Percentiles rank a stretch among this genome's conserved stretches.
phyloP scores from a whole-genome alignment of 306 rosid genomes.

The Dicorynia guianensis region DNA sequence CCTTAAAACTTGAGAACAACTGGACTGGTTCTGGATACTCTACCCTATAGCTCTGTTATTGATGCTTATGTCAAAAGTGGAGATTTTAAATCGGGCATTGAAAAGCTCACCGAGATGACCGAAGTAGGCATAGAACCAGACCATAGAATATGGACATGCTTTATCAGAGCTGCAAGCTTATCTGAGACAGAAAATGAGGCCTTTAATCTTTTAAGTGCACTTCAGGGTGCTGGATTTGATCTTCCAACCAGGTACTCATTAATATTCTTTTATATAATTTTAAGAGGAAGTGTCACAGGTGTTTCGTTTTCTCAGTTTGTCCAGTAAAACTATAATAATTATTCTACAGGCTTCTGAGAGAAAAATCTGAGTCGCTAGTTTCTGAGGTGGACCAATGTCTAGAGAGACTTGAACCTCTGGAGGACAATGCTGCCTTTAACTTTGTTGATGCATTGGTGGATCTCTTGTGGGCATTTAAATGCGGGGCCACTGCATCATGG shows the following conservation, averaged over 20 bases:
- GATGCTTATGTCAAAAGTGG: slow-evolving; percentile 82
- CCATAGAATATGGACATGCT: slow-evolving; percentile 97
- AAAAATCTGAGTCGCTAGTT: slow-evolving; percentile 73
- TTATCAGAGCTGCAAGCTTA: slow-evolving; percentile 89
- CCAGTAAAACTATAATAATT: slow-evolving; percentile 36
- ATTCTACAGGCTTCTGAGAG: slow-evolving; percentile 76
- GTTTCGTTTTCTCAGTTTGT: slow-evolving; percentile 5
- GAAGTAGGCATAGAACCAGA: slow-evolving; percentile 74
- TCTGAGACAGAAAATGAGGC: slow-evolving; percentile 62
- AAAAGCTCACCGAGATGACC: slow-evolving; percentile 78
- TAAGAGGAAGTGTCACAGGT: slow-evolving; percentile 25
- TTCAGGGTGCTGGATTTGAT: slow-evolving; percentile 68
- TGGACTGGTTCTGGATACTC: slow-evolving; percentile 66
- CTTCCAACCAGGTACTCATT: slow-evolving; percentile 82
- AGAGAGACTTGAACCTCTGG: slow-evolving; percentile 65
- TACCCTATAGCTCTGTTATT: slow-evolving; percentile 89
- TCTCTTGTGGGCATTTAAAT: slow-evolving; percentile 97
- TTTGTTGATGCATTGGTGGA: slow-evolving; percentile 87
- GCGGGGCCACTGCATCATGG: slow-evolving; percentile 95
- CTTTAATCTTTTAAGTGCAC: slow-evolving; percentile 67
- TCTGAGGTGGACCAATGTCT: slow-evolving; percentile 71
- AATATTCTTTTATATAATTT: background rate
- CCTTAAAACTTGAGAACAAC: slow-evolving; percentile 74
- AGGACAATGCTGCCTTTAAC: slow-evolving; percentile 93
- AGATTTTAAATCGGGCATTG: slow-evolving; percentile 67